Percentiles rank a stretch among this genome's conserved stretches.
Conservation (phyloP, 768 basidiomycete genomes). For the Termitomyces sp. region DNA sequence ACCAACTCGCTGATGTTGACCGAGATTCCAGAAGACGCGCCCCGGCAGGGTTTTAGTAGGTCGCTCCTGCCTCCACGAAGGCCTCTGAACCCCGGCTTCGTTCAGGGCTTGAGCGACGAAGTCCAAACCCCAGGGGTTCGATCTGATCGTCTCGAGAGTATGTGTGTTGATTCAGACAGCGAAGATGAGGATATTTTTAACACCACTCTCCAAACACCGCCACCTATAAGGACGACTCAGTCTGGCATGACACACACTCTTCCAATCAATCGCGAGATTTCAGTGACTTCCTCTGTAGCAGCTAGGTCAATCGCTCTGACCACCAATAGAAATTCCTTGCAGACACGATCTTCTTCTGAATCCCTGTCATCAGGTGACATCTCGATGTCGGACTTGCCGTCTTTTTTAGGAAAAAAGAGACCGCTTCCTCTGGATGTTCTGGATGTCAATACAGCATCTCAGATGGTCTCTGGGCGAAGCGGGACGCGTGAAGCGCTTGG, state of each 20-base stretch:
- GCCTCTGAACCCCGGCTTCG: slow-evolving; percentile 55
- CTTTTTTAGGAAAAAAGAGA: slow-evolving; percentile 41
- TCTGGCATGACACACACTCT: slow-evolving; percentile 7
- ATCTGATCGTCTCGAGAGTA: slow-evolving; percentile 19
- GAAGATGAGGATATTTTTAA: slow-evolving; percentile 54
- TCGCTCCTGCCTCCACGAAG: slow-evolving; percentile 68
- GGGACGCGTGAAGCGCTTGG: background rate
- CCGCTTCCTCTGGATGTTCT: slow-evolving; percentile 23
- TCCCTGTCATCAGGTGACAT: slow-evolving; percentile 29
- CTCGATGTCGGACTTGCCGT: slow-evolving; percentile 30
- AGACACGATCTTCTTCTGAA: slow-evolving; percentile 38
- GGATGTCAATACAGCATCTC: slow-evolving; percentile 17
- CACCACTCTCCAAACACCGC: slow-evolving; percentile 63
- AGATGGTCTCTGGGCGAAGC: slow-evolving; percentile 2
- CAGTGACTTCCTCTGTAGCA: slow-evolving; percentile 12
- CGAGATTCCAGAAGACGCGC: slow-evolving; percentile 36
- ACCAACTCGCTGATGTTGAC: slow-evolving; percentile 19
- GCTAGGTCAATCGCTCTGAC: slow-evolving; percentile 35
- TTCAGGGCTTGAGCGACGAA: slow-evolving; percentile 59
- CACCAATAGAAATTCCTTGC: slow-evolving; percentile 32
- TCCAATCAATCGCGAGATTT: slow-evolving; percentile 12
- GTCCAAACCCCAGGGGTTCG: slow-evolving; percentile 37
- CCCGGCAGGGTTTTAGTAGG: slow-evolving; percentile 60
- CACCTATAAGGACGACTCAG: slow-evolving; percentile 13
- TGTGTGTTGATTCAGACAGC: slow-evolving; percentile 25